A percentile compares a stretch with the other conserved stretches of the same genome.
These are phyloP conservation scores for Phytophthora melonis DNA, from an alignment of 352 stramenopile genomes.

Conservation along the genomic window DNA sequence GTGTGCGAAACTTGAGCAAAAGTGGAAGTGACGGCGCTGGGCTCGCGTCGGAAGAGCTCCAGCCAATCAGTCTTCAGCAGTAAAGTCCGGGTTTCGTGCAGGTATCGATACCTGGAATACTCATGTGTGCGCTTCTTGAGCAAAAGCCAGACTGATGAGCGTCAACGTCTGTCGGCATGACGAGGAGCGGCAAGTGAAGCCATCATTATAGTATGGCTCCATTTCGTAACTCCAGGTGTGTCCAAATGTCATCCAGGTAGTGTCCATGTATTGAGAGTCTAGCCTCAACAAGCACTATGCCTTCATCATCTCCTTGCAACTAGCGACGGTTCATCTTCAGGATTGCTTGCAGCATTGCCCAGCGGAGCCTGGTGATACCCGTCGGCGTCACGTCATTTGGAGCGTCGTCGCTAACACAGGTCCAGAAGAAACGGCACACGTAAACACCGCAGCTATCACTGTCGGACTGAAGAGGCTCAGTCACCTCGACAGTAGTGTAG, in stretches of 20 bases:
- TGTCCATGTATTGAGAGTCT: constrained; percentile 15
- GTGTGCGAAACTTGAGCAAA: constrained; percentile 12
- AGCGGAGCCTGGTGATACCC: constrained; percentile 3
- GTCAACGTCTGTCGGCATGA: not conserved
- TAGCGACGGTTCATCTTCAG: constrained; percentile 8
- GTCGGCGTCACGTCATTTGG: not conserved
- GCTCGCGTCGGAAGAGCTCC: too few species aligned
- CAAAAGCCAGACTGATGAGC: too few species aligned
- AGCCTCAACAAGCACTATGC: not conserved
- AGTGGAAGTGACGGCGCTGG: constrained; percentile 5
- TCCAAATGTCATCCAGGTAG: constrained; percentile 6
- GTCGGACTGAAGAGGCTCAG: constrained; percentile 13
- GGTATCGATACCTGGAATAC: too few species aligned
- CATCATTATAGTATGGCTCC: not conserved
- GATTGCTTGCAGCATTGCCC: constrained; percentile 5
- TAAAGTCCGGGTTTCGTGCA: too few species aligned
- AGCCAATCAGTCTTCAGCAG: too few species aligned
- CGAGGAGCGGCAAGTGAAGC: not conserved
- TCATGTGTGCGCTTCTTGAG: too few species aligned
- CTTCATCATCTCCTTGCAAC: not conserved
- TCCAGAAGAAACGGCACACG: constrained; percentile 17
- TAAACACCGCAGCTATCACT: constrained; percentile 18
- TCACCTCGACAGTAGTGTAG: too few species aligned
- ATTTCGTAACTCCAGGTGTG: not conserved
- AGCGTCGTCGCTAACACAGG: constrained; percentile 1